A percentile compares a stretch with the other conserved stretches of the same genome.
phyloP scores from a whole-genome alignment of 1,284 basidiomycete genomes.

The Cryptococcus amylolentus region DNA sequence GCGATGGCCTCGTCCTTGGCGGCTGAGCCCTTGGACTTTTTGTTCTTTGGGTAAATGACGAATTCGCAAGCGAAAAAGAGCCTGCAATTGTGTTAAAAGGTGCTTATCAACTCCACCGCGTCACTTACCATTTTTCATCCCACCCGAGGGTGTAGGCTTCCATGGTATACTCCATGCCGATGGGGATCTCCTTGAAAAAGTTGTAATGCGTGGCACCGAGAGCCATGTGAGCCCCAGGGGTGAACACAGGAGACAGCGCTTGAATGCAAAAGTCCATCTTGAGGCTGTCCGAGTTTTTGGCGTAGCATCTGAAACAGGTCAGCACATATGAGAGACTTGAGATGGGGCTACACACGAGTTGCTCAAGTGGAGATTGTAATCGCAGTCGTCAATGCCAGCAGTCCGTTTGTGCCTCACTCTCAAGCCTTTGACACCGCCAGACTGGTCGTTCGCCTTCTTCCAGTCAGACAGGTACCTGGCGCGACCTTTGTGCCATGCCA shows the following conservation, averaged over 20 bases:
- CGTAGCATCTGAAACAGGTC: constrained; percentile 26
- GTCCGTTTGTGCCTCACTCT: constrained; percentile 24
- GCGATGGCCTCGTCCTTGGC: background rate
- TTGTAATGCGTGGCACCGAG: constrained; percentile 70
- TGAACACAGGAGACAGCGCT: constrained; percentile 62
- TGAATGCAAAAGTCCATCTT: constrained; percentile 55
- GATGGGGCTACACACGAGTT: constrained; percentile 34
- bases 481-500: constrained; percentile 26
- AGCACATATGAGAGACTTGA: background rate
- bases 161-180: constrained; percentile 66
- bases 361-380: constrained; percentile 49
- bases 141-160: constrained; percentile 64
- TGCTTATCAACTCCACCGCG: background rate
- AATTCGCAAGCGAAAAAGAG: constrained; percentile 63
- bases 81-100: constrained; percentile 43
- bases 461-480: constrained; percentile 31
- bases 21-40: constrained; percentile 7
- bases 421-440: constrained; percentile 28
- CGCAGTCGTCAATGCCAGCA: constrained; percentile 47
- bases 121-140: constrained; percentile 77
- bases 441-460: constrained; percentile 19
- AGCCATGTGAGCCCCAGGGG: constrained; percentile 64
- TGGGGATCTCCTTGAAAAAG: constrained; percentile 75
- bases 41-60: constrained; percentile 59
- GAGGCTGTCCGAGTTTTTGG: constrained; percentile 55